Evolutionary conservation across 2,329 filamentous ascomycete species (phyloP).

Genomic region (Aspergillus luchuensis): DNA sequence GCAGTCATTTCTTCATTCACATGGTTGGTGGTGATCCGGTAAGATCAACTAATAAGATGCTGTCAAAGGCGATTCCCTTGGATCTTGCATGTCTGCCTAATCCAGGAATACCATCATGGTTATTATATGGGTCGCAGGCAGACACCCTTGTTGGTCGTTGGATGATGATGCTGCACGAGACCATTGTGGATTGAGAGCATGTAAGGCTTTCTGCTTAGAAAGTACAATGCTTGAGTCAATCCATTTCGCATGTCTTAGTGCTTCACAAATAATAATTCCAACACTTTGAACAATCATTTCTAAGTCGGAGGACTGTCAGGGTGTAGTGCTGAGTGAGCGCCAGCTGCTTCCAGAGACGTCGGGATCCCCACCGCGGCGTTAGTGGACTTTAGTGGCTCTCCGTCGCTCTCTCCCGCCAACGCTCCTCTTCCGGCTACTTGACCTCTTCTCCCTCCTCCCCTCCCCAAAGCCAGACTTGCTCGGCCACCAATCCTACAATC

Average conservation of each 20-base stretch:
- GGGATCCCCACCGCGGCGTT: constrained; percentile 6
- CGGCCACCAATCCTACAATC: not conserved
- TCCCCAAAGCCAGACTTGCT: not conserved
- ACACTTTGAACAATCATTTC: not conserved
- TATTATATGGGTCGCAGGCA: not conserved
- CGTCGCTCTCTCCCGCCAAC: constrained; percentile 5
- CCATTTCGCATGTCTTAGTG: not conserved
- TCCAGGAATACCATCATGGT: not conserved
- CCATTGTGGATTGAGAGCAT: not conserved
- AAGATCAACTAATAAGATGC: not conserved
- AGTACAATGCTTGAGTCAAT: not conserved
- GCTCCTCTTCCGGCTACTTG: constrained; percentile 11
- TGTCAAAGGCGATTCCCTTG: not conserved
- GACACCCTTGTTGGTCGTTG: not conserved
- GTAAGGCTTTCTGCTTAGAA: not conserved
- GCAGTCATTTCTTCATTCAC: not conserved
- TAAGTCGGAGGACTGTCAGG: not conserved
- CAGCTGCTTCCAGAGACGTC: not conserved
- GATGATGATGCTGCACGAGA: constrained; percentile 1
- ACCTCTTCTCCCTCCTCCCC: constrained; percentile 8
- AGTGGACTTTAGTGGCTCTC: constrained; percentile 10
- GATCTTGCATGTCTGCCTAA: constrained; percentile 3
- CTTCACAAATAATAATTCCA: not conserved
- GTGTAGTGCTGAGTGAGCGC: not conserved
- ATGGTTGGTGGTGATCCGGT: not conserved